These are phyloP conservation scores for Myxozyma sirexii DNA, from an alignment of 805 yeast species.

Conservation along the genomic window DNA sequence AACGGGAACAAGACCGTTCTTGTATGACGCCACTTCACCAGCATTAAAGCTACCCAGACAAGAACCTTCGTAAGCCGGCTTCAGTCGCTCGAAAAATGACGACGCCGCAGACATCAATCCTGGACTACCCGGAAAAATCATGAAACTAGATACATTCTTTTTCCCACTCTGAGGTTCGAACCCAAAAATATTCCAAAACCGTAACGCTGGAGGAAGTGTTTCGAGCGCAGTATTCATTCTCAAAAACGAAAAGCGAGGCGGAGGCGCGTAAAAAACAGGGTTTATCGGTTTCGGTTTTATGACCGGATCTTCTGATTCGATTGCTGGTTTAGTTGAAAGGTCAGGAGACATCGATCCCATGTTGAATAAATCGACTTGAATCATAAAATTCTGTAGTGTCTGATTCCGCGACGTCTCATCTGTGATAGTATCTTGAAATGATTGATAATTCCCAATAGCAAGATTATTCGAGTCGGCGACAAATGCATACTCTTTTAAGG, in stretches of 20 bases:
- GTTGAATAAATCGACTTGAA: slow-evolving; percentile 9
- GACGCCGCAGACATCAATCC: slow-evolving; percentile 36
- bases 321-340: background rate
- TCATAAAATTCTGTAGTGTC: slow-evolving; percentile 10
- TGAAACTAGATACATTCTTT: slow-evolving; percentile 39
- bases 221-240: slow-evolving; percentile 39
- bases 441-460: background rate
- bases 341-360: background rate
- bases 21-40: slow-evolving; percentile 29
- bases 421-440: background rate
- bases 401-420: slow-evolving; percentile 5
- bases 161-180: slow-evolving; percentile 41
- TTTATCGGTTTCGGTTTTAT: background rate
- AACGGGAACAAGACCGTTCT: slow-evolving; percentile 30
- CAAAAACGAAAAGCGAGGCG: slow-evolving; percentile 40
- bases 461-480: slow-evolving; percentile 14
- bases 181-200: slow-evolving; percentile 47
- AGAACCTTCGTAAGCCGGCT: slow-evolving; percentile 43
- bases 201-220: slow-evolving; percentile 44
- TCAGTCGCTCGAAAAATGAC: slow-evolving; percentile 37
- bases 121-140: slow-evolving; percentile 39
- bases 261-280: slow-evolving; percentile 27
- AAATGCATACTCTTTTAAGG: slow-evolving; percentile 19
- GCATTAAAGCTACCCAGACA: slow-evolving; percentile 39
- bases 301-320: slow-evolving; percentile 3